phyloP scores from a whole-genome alignment of 768 basidiomycete species.

The Tricholoma matsutake region DNA sequence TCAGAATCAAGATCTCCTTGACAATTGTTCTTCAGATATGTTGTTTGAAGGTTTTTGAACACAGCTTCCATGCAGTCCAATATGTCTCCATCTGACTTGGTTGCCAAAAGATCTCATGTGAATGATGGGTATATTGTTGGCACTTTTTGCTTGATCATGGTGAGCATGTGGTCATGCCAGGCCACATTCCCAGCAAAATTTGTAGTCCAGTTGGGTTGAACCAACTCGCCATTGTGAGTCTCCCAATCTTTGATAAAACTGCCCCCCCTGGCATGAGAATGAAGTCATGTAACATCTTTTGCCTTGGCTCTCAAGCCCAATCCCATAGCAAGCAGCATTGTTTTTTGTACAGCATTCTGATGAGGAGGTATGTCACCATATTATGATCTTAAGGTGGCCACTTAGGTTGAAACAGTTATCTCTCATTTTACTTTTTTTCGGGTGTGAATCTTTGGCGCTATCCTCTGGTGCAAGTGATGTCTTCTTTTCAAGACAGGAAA shows the following conservation, averaged over 20 bases:
- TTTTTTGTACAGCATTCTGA: background rate
- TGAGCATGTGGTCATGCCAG: background rate
- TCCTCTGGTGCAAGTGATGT: no score
- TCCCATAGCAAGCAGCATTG: background rate
- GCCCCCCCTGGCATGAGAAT: background rate
- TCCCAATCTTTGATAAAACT: background rate
- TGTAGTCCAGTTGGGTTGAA: background rate
- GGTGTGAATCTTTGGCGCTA: no score
- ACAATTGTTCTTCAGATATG: no score
- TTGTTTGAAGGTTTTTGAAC: no score
- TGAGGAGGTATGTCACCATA: no score
- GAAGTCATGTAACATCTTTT: background rate
- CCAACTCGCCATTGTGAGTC: background rate
- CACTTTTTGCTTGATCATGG: background rate
- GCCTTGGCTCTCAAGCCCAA: background rate
- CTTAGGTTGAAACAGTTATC: no score
- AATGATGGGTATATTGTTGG: background rate
- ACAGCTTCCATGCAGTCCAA: no score
- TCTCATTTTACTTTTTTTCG: no score
- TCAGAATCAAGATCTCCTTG: no score
- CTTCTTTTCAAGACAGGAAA: no score
- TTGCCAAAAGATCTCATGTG: background rate
- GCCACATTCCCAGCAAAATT: background rate
- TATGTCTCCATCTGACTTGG: no score
- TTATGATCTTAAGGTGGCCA: no score